Evolutionary conservation across 1,284 basidiomycete genomes (phyloP), one percentile per base, ranked within the genome.

Genomic region (Prillingera fragicola): DNA sequence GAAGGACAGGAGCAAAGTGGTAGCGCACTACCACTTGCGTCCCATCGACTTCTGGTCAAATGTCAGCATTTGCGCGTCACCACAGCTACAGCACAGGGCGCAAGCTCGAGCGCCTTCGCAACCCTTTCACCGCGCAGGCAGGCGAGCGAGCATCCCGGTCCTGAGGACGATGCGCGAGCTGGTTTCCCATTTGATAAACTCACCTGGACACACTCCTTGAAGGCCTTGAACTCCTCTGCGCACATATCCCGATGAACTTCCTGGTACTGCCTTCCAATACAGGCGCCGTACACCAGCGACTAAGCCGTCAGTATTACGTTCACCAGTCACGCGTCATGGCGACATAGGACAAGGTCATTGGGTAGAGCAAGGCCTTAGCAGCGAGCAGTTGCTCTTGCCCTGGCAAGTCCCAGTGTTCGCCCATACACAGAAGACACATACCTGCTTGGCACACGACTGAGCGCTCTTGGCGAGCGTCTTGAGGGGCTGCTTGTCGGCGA

Each of bases 171-270:
- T n/a, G n/a, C n/a, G n/a, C n/a, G n/a, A n/a, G n/a, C n/a, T n/a
- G n/a, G n/a, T n/a, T n/a, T n/a, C n/a, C n/a, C n/a, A n/a, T n/a
- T 12, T 18, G 5, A 19, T 8, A 3, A 2, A 59, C 69, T 26
- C 43, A 72, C 71, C 57, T 71, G 67, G 4, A 74, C 68, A 56
- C 73, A 75, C 5, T 62, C 61, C 53, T 69, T 71, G 64, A 75
- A 75, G n/a, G 67, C 67, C 32, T 50, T 41, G 40, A 74, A 74
- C 54, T 75, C 73, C 7, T 54, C 51, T 17, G 60, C 60, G 43
- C 73, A 75, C 72, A 74, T 73, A 24, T 63, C 67, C 33, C 66
- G 66, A 14, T 62, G 61, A 6, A 73, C 71, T 17, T 74, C 73
- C 29, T 65, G 56, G 48, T 75, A 75, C 17, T 56, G 53, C 8